Base-by-base conservation (phyloP, 768 basidiomycete genomes). In the Mycena amicta region DNA sequence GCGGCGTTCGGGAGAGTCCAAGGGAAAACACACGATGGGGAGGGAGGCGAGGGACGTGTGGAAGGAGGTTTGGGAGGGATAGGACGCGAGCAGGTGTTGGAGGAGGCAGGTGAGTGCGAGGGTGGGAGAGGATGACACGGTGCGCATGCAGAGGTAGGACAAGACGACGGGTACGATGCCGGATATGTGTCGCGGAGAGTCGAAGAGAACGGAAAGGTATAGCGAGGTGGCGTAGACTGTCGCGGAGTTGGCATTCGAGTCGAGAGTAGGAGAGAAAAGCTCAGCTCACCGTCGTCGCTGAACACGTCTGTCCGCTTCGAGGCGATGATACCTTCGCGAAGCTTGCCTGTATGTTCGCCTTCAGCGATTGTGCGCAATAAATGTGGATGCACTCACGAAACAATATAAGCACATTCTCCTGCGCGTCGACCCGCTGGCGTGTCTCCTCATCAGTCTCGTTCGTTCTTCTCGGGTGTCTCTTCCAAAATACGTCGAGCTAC, bases 151-250 rank as follows among this genome's bases (percentile, higher is more conserved):
- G 52, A 84, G 63, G 40, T 76, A 65, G 3, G 83, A 81, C 26
- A 90, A 69, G 25, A 92, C 78, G 62, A 83, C 81, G 1, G 84
- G 79, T 30, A 88, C 75, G 57, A 89, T 80, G 18, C 88, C 81
- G 5, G 80, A 80, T 3, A 84, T 82, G 71, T 92, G 88, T 37
- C 77, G 76, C 0, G 83, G 77, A 1, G 83, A 82, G 49, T 80
- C 76, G 73, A 90, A 92, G 28, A 89, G 62, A 26, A 83, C 74
- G 25, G 88, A 80, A 28, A 90, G 77, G 69, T 79, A 83, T 22
- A 91, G 75, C 0, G 90, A 92, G 3, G 82, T 88, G 72, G 92
- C 87, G 67, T 90, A 91, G 1, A 83, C 90, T 92, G 65, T 20
- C 20, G 22, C 13, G 12, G 12, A n/a, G 6, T 45, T 45, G 6